These are phyloP conservation scores for Filobasidium uniguttulatum DNA, from an alignment of 1,284 basidiomycete species.

Conservation along the genomic window DNA sequence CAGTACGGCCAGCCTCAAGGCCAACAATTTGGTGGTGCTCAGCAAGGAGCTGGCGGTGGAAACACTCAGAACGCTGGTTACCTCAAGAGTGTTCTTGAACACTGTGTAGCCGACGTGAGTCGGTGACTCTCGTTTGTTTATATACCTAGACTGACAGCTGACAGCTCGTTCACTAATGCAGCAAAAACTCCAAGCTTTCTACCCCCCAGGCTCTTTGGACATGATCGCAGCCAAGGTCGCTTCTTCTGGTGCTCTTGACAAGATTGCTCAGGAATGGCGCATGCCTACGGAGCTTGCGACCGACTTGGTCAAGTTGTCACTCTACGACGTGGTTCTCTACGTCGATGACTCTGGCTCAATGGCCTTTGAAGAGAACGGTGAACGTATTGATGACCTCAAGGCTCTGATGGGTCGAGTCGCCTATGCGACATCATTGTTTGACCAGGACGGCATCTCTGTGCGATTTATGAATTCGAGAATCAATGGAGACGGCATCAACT, in stretches of 20 bases:
- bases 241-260: constrained; percentile 32
- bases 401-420: constrained; percentile 37
- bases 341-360: constrained; percentile 33
- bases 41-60: constrained; percentile 13
- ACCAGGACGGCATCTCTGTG: constrained; percentile 38
- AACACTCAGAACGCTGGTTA: constrained; percentile 20
- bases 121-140: background rate
- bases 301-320: constrained; percentile 36
- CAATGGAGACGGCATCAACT: constrained; percentile 37
- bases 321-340: constrained; percentile 36
- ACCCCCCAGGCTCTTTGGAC: constrained; percentile 37
- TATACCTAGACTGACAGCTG: background rate
- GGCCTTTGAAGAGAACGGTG: constrained; percentile 33
- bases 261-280: constrained; percentile 37
- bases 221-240: constrained; percentile 37
- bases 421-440: constrained; percentile 38
- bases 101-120: constrained; percentile 37
- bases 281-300: constrained; percentile 38
- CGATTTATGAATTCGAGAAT: constrained; percentile 39
- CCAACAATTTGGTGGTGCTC: constrained; percentile 13
- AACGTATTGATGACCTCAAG: constrained; percentile 29
- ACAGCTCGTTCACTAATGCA: constrained; percentile 7
- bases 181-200: constrained; percentile 39
- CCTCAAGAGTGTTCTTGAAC: constrained; percentile 25
- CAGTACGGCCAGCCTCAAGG: constrained; percentile 18